phyloP scores from a whole-genome alignment of 2,329 filamentous ascomycete species.

The Penicillium fuscoglaucum region DNA sequence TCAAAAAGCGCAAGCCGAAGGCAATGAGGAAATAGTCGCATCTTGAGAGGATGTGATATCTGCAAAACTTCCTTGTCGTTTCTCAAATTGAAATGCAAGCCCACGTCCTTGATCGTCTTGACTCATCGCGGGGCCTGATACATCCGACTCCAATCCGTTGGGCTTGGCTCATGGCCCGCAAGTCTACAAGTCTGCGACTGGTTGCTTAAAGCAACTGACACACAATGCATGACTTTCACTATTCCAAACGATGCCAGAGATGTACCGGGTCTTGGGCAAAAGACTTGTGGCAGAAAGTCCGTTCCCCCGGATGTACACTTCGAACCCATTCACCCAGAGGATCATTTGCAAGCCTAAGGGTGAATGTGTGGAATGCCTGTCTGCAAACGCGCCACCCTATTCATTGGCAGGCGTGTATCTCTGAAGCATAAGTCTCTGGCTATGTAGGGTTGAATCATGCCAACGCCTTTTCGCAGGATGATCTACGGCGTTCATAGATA shows the following conservation, averaged over 20 bases:
- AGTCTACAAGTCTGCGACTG: not conserved
- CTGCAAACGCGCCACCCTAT: not conserved
- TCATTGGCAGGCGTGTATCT: not conserved
- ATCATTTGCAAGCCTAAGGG: not conserved
- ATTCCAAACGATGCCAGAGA: not conserved
- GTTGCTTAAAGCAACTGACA: not conserved
- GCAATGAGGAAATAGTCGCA: slow-evolving; percentile 38
- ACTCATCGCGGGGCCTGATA: not conserved
- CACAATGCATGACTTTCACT: not conserved
- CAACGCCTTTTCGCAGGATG: not conserved
- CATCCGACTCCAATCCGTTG: not conserved
- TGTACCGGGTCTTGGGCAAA: not conserved
- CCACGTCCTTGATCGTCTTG: not conserved
- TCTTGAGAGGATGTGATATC: not conserved
- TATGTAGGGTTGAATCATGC: not conserved
- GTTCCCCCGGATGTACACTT: not conserved
- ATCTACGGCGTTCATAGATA: not conserved
- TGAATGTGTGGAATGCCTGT: not conserved
- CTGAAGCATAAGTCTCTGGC: not conserved
- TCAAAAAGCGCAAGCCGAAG: slow-evolving; percentile 53
- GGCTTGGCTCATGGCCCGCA: not conserved
- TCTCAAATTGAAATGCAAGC: not conserved
- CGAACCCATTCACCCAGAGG: not conserved
- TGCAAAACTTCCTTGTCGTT: not conserved
- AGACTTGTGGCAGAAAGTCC: not conserved